These are phyloP conservation scores for Gossypium sturtianum DNA, from an alignment of 345 rosid genomes.

Conservation along the genomic window DNA sequence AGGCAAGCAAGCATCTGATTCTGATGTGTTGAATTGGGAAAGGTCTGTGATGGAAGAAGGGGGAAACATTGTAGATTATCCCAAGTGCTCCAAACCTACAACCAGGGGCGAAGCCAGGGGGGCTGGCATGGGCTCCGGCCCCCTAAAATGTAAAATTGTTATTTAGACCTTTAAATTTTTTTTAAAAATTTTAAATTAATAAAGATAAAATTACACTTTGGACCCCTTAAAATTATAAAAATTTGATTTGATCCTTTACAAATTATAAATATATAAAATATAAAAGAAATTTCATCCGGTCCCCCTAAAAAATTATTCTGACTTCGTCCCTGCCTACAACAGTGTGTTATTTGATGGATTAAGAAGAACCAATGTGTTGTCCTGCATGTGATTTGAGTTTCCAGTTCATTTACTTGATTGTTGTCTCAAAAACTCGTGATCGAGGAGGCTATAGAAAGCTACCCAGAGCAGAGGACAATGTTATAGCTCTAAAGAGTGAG, in stretches of 20 bases:
- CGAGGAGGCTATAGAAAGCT: slow-evolving; percentile 82
- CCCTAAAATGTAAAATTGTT: too few relatives aligned
- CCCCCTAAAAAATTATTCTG: too few relatives aligned
- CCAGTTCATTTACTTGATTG: not conserved
- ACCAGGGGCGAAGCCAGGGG: too few relatives aligned
- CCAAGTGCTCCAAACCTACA: slow-evolving; percentile 79
- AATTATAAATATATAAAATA: too few relatives aligned
- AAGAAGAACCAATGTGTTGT: slow-evolving; percentile 41
- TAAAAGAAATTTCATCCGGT: too few relatives aligned
- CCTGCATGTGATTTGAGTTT: not conserved
- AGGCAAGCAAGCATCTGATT: not conserved
- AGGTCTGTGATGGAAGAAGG: slow-evolving; percentile 89
- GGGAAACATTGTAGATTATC: slow-evolving; percentile 82
- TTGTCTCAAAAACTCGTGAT: slow-evolving; percentile 23
- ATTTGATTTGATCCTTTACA: too few relatives aligned
- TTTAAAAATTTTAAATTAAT: too few relatives aligned
- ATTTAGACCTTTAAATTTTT: too few relatives aligned
- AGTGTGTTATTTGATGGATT: slow-evolving; percentile 60
- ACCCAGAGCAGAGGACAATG: slow-evolving; percentile 37
- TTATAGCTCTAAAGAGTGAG: slow-evolving; percentile 56
- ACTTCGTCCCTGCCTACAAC: too few relatives aligned
- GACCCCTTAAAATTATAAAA: too few relatives aligned
- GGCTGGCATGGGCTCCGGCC: too few relatives aligned
- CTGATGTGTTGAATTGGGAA: slow-evolving; percentile 5
- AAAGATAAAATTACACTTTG: too few relatives aligned